These are phyloP conservation scores for Fraxinus xanthoxyloides DNA, from an alignment of 305 asterid species.

Conservation along the genomic window DNA sequence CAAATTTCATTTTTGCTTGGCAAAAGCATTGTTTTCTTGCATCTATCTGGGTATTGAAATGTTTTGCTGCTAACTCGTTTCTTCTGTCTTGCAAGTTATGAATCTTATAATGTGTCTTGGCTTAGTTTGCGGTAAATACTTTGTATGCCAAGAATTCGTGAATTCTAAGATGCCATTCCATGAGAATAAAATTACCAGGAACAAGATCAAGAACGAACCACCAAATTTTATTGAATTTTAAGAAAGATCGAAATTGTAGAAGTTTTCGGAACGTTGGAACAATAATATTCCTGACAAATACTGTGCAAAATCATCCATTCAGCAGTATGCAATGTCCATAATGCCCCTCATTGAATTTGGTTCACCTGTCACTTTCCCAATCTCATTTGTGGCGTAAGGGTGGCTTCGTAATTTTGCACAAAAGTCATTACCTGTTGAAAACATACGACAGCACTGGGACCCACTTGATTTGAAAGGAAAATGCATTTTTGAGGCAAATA, in stretches of 20 bases:
- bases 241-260: background rate
- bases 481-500: too few relatives aligned
- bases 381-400: too few relatives aligned
- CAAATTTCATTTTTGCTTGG: background rate
- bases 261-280: too few relatives aligned
- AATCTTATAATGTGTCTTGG: background rate
- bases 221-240: background rate
- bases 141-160: background rate
- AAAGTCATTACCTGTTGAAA: too few relatives aligned
- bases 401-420: too few relatives aligned
- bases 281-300: too few relatives aligned
- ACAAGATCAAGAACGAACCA: background rate
- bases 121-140: background rate
- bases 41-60: background rate
- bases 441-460: too few relatives aligned
- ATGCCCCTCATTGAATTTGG: too few relatives aligned
- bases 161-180: background rate
- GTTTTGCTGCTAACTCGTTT: background rate
- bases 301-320: too few relatives aligned
- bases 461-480: too few relatives aligned
- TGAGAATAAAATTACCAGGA: background rate
- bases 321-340: too few relatives aligned
- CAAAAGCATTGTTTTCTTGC: background rate
- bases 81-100: background rate
- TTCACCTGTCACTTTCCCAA: too few relatives aligned